A percentile compares a stretch with the other conserved stretches of the same genome.
Conservation (phyloP, 2,329 filamentous ascomycete species). For the Ascomycota sp. region DNA sequence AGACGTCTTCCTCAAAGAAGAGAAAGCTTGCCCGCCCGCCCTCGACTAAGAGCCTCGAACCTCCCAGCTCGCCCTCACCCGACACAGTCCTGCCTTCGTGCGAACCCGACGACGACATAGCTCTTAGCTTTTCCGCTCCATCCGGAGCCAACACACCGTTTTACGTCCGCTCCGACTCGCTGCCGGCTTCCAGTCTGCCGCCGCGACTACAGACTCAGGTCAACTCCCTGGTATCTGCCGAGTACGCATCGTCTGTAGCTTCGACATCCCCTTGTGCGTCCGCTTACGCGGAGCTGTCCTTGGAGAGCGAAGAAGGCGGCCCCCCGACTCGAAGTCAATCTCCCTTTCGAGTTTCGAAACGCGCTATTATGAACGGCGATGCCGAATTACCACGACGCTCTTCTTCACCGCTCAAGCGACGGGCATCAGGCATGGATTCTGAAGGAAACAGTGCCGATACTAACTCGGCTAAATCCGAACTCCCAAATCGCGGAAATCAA, state of each 20-base stretch:
- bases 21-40: conserved; percentile 35
- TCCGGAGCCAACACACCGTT: conserved; percentile 17
- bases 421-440: conserved; percentile 38
- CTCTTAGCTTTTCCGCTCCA: conserved; percentile 26
- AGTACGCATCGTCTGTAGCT: conserved; percentile 31
- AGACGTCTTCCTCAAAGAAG: conserved; percentile 54
- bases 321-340: conserved; percentile 25
- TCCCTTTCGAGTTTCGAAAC: conserved; percentile 26
- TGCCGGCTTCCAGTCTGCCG: conserved; percentile 27
- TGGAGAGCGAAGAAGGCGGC: conserved; percentile 28
- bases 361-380: conserved; percentile 37
- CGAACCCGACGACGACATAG: conserved; percentile 25
- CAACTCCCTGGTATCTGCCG: conserved; percentile 19
- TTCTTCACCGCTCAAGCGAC: conserved; percentile 41
- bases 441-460: conserved; percentile 20
- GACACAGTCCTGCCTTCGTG: conserved; percentile 30
- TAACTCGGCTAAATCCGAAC: conserved; percentile 18
- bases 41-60: conserved; percentile 20
- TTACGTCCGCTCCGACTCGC: conserved; percentile 20
- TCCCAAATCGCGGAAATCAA: conserved; percentile 5
- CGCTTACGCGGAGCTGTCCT: conserved; percentile 32
- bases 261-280: conserved; percentile 34
- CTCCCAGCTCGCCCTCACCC: conserved; percentile 14
- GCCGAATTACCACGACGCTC: conserved; percentile 34
- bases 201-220: conserved; percentile 25